Base-by-base conservation (phyloP, 2,329 filamentous ascomycete genomes). In the Colletotrichum chrysophilum region DNA sequence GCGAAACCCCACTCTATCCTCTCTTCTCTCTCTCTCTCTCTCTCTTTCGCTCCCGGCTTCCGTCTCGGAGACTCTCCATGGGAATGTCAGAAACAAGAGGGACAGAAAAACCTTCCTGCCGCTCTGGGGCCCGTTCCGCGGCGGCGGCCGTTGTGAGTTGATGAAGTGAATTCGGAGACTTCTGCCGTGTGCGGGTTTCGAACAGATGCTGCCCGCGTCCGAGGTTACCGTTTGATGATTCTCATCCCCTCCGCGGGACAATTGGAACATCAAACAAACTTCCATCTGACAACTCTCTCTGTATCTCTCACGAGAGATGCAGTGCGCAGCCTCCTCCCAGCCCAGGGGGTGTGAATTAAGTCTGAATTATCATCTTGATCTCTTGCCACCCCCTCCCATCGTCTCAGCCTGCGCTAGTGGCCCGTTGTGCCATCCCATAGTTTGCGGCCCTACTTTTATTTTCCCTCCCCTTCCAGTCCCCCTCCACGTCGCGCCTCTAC, bases 341-440 rank as follows among this genome's bases (percentile, higher is more conserved):
- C 18, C 38, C 10, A 12, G 43, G 43, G 43, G 9, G 43, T 48
- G 43, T 48, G 43, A 48, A 48, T 48, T 13, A 21, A 48, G 43
- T 21, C 43, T 48, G 48, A 28, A n/a, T 9, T 65, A 21, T 18
- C 3, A 16, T 61, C 24, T n/a, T 16, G 21, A 32, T 26, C 55
- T 43, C 56, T 60, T n/a, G 43, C 43, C 43, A n/a, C 26, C 58
- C 30, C 58, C 58, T 34, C 28, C 28, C 30, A 30, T 70, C 71
- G 66, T 74, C 71, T 70, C 71, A 74, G 71, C 71, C 70, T 70
- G 12, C 43, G n/a, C 43, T 36, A 28, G 43, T 30, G 58, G 21
- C 21, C 26, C 58, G 43, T n/a, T 74, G 58, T 74, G 71, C 58
- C 71, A 70, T 74, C 71, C 66, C 71, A 74, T 69, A 36, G 16